Percentiles rank a stretch among this genome's conserved stretches.
Conservation (phyloP, 441 rosid species). For the Eruca vesicaria region DNA sequence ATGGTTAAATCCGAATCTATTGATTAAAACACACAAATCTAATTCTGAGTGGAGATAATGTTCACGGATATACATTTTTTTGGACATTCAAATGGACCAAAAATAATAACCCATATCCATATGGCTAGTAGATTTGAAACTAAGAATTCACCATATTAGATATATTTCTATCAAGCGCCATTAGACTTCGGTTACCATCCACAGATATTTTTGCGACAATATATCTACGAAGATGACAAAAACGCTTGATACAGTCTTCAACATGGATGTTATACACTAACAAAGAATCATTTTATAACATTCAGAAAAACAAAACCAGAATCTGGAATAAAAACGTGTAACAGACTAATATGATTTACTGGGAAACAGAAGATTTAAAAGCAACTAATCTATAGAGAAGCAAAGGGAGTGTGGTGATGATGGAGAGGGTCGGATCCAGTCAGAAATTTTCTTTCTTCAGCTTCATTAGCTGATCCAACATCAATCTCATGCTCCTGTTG, state of each 20-base stretch:
- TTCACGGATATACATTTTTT: too few relatives aligned
- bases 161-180: too few relatives aligned
- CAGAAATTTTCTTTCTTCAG: constrained; percentile 59
- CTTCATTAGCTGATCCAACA: constrained; percentile 12
- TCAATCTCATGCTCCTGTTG: constrained; percentile 21
- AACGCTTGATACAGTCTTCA: background rate
- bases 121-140: too few relatives aligned
- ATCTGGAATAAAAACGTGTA: background rate
- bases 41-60: too few relatives aligned
- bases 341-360: background rate
- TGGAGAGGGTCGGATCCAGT: constrained; percentile 83
- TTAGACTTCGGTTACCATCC: too few relatives aligned
- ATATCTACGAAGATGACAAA: background rate
- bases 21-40: too few relatives aligned
- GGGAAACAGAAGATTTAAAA: constrained; percentile 11
- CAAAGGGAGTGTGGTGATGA: constrained; percentile 49
- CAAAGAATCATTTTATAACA: background rate
- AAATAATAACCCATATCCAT: too few relatives aligned
- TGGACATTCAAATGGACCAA: too few relatives aligned
- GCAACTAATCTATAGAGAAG: constrained; percentile 6
- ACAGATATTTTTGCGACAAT: background rate
- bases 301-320: background rate
- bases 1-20: too few relatives aligned
- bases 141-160: too few relatives aligned
- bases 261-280: background rate